Evolutionary conservation across 2,329 filamentous ascomycete genomes (phyloP).

Genomic region (Paramyrothecium sp.): DNA sequence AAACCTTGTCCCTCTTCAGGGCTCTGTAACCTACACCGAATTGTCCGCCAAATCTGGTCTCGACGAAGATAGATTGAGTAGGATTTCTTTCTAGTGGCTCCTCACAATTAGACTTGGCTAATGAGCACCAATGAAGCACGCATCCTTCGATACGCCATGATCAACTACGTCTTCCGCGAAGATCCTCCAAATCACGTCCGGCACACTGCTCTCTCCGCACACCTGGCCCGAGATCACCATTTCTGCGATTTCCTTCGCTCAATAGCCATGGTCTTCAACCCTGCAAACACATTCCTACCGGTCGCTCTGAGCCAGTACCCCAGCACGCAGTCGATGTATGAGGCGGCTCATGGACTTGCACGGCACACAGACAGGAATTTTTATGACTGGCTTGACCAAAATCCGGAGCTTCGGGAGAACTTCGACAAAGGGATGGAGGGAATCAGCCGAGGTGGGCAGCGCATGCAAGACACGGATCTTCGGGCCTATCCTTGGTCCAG

Average conservation of each 20-base stretch:
- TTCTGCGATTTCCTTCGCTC: not conserved
- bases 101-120: not conserved
- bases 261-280: not conserved
- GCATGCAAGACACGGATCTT: not conserved
- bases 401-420: not conserved
- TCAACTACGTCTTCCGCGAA: not conserved
- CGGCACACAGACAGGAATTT: not conserved
- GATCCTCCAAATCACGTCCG: not conserved
- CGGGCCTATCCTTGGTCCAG: not conserved
- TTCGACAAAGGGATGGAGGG: not conserved
- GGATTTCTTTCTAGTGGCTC: not conserved
- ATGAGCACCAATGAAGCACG: not conserved
- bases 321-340: not conserved
- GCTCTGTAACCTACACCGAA: not conserved
- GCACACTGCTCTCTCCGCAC: not conserved
- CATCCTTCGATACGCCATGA: not conserved
- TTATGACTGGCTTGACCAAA: not conserved
- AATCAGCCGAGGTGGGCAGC: not conserved
- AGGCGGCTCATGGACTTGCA: not conserved
- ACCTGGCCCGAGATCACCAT: not conserved
- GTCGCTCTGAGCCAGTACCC: not conserved
- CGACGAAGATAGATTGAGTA: not conserved
- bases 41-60: constrained; percentile 1
- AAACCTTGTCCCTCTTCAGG: not conserved
- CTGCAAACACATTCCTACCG: not conserved